A percentile compares a stretch with the other conserved stretches of the same genome.
phyloP scores from a whole-genome alignment of 1,284 basidiomycete genomes.

The Apiotrichum gamsii region DNA sequence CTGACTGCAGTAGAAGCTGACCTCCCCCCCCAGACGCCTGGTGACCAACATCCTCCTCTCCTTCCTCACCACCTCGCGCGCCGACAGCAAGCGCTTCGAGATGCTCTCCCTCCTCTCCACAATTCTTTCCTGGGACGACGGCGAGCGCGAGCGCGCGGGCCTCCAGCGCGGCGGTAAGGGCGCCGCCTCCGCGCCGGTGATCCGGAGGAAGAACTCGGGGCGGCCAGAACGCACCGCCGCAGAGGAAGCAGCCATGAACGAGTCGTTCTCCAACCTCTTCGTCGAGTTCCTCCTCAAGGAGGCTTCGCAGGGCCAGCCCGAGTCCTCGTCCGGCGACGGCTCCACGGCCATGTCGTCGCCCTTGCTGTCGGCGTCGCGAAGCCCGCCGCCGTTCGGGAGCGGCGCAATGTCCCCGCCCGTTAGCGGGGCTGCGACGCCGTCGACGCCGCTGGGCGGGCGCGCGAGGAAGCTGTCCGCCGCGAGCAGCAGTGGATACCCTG shows the following conservation, averaged over 20 bases:
- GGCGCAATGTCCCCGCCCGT: conserved; percentile 1
- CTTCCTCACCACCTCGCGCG: conserved; percentile 83
- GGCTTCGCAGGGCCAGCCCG: conserved; percentile 52
- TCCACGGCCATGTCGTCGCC: background rate
- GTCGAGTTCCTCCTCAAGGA: conserved; percentile 93
- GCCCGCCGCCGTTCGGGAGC: background rate
- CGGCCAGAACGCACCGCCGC: conserved; percentile 44
- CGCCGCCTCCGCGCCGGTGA: conserved; percentile 9
- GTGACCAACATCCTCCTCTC: conserved; percentile 93
- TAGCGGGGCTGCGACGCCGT: conserved; percentile 11
- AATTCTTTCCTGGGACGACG: conserved; percentile 83
- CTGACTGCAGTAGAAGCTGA: too few relatives aligned
- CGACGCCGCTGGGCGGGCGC: background rate
- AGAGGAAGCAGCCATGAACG: conserved; percentile 46
- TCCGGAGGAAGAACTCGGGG: conserved; percentile 62
- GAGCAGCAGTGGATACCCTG: too few relatives aligned
- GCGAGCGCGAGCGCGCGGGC: conserved; percentile 84
- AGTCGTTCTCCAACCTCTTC: conserved; percentile 85
- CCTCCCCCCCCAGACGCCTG: conserved; percentile 60
- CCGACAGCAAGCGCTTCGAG: conserved; percentile 91
- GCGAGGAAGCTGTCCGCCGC: too few relatives aligned
- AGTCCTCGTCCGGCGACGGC: conserved; percentile 3
- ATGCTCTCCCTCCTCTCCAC: conserved; percentile 85
- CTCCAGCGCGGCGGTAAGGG: conserved; percentile 55
- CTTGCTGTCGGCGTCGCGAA: background rate